Evolutionary conservation across 352 stramenopile genomes (phyloP).

Genomic region (Phytophthora melonis): DNA sequence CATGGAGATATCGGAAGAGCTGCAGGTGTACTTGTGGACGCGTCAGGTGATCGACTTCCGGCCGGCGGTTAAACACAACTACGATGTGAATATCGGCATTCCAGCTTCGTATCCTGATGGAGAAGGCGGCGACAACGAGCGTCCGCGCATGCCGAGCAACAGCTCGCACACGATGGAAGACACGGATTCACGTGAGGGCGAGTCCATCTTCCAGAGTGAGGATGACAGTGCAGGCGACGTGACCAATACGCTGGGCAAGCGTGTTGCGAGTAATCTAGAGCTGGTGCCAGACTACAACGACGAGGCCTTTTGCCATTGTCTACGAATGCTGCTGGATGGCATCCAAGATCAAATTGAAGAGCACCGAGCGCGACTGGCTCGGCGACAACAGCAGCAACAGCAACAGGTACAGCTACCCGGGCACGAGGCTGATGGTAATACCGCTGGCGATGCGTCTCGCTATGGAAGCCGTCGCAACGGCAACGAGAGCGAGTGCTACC

Average conservation of each 20-base stretch:
- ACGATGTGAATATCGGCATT: constrained; percentile 5
- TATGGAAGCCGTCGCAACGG: constrained; percentile 28
- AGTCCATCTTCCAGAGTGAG: constrained; percentile 21
- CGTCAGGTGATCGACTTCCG: constrained; percentile 87
- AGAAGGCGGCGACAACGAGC: constrained; percentile 7
- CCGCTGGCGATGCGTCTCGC: constrained; percentile 15
- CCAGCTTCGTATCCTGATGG: constrained; percentile 11
- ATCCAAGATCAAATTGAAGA: constrained; percentile 89
- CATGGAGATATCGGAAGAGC: constrained; percentile 84
- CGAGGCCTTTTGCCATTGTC: constrained; percentile 68
- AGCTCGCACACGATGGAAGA: constrained; percentile 38
- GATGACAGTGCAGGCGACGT: constrained; percentile 13
- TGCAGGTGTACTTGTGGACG: constrained; percentile 90
- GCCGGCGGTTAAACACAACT: constrained; percentile 46
- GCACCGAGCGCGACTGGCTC: constrained; percentile 59
- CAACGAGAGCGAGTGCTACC: constrained; percentile 26
- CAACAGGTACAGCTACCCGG: constrained; percentile 38
- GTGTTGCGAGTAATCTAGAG: constrained; percentile 32
- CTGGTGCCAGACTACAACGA: constrained; percentile 62
- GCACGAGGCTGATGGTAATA: constrained; percentile 33
- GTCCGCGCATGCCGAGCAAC: constrained; percentile 24
- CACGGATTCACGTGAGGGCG: constrained; percentile 32
- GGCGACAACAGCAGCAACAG: constrained; percentile 45
- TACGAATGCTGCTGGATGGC: constrained; percentile 78
- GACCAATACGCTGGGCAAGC: constrained; percentile 15